A percentile compares a stretch with the other conserved stretches of the same genome.
phyloP scores from a whole-genome alignment of 176 grass and related monocot genomes.

The Eragrostis nindensis region DNA sequence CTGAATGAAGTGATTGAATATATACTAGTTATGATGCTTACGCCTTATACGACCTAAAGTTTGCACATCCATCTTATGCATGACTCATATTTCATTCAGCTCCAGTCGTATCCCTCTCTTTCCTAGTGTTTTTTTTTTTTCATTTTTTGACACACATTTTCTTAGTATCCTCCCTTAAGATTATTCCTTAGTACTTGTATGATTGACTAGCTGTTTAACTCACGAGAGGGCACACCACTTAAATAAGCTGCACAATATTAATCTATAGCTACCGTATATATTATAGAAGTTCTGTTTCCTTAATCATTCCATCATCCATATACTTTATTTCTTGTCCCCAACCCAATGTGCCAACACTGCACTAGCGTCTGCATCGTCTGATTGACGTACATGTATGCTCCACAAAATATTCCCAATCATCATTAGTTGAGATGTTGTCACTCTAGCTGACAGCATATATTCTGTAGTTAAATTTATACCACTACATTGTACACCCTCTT shows the following conservation, averaged over 20 bases:
- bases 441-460: conserved; percentile 24
- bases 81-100: neutral
- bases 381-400: conserved; percentile 25
- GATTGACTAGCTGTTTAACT: neutral
- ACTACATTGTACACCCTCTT: neutral
- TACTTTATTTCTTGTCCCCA: conserved; percentile 17
- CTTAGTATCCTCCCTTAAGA: neutral
- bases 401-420: conserved; percentile 34
- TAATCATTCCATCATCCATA: conserved; percentile 15
- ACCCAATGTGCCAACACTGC: neutral
- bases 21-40: neutral
- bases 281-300: conserved; percentile 3
- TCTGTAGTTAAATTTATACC: conserved; percentile 7
- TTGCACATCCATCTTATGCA: neutral
- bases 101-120: neutral
- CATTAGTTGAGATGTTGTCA: conserved; percentile 39
- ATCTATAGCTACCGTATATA: neutral
- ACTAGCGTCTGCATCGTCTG: neutral
- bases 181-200: neutral
- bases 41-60: neutral
- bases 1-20: neutral
- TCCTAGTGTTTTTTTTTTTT: neutral
- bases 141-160: neutral
- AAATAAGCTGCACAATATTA: neutral
- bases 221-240: neutral